Percentiles rank a stretch among this genome's conserved stretches.
Evolutionary conservation across 2,329 filamentous ascomycete genomes (phyloP).

Genomic region (Dactylella cylindrospora): DNA sequence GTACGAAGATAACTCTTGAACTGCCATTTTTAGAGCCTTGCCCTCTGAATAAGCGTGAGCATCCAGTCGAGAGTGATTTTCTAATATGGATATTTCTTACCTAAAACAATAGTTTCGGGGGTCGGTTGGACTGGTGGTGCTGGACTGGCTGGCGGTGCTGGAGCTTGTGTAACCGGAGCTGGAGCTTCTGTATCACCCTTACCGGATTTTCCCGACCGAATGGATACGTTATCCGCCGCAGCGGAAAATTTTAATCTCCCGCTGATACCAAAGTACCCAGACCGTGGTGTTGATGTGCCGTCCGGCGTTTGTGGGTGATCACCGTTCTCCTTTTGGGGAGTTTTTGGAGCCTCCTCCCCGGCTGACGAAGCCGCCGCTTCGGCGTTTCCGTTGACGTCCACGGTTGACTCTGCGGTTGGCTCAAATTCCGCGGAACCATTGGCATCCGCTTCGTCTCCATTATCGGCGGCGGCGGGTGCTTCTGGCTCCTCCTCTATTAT

Average conservation of each 20-base stretch:
- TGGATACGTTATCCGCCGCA: conserved; percentile 23
- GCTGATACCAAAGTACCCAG: conserved; percentile 30
- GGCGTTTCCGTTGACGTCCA: conserved; percentile 56
- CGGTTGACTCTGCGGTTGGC: conserved; percentile 35
- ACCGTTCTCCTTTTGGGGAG: conserved; percentile 35
- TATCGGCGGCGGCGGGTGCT: conserved; percentile 4
- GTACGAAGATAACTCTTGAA: conserved; percentile 81
- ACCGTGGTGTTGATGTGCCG: conserved; percentile 5
- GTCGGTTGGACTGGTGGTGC: conserved; percentile 6
- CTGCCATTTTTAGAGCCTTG: conserved; percentile 79
- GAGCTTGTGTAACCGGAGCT: conserved; percentile 6
- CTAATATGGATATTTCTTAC: conserved; percentile 1
- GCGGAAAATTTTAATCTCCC: conserved; percentile 26
- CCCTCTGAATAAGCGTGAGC: conserved; percentile 58
- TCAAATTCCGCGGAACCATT: conserved; percentile 50
- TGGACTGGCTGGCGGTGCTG: conserved; percentile 10
- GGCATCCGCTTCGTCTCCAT: conserved; percentile 51
- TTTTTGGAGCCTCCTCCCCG: conserved; percentile 56
- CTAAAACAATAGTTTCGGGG: conserved; percentile 14
- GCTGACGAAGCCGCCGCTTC: conserved; percentile 54
- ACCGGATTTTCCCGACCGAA: conserved; percentile 24
- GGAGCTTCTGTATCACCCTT: conserved; percentile 17
- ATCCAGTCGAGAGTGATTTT: background rate
- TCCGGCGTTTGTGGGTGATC: conserved; percentile 25
- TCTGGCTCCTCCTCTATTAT: conserved; percentile 59